These are phyloP conservation scores for Fonticula alba DNA, from an alignment of 78 protist genomes.

Conservation along the genomic window DNA sequence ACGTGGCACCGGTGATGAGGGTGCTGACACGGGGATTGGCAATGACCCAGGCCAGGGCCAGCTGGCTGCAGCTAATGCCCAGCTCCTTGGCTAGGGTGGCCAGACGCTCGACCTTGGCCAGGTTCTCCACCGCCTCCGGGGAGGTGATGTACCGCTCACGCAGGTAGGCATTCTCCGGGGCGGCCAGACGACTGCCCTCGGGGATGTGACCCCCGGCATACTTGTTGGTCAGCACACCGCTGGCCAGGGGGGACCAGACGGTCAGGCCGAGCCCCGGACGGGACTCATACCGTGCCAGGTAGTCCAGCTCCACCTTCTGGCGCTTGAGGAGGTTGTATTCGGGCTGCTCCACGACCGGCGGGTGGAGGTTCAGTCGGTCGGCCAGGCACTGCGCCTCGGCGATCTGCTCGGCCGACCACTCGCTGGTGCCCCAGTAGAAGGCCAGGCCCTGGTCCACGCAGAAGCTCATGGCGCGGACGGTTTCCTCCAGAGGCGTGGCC, in stretches of 20 bases:
- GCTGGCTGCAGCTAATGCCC: slow-evolving; percentile 18
- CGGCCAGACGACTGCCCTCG: slow-evolving; percentile 22
- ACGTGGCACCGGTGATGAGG: slow-evolving; percentile 32
- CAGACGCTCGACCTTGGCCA: not conserved
- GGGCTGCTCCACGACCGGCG: slow-evolving; percentile 20
- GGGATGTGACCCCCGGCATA: slow-evolving; percentile 9
- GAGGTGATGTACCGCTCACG: slow-evolving; percentile 10
- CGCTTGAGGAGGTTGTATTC: slow-evolving; percentile 22
- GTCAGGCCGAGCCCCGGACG: slow-evolving; percentile 8
- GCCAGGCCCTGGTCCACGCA: slow-evolving; percentile 22
- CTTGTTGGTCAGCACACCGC: slow-evolving; percentile 33
- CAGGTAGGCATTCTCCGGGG: slow-evolving; percentile 3
- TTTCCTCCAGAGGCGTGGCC: slow-evolving; percentile 28
- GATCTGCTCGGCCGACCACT: slow-evolving; percentile 24
- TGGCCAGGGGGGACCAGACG: slow-evolving; percentile 31
- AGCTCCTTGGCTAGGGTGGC: slow-evolving; percentile 19
- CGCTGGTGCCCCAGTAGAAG: slow-evolving; percentile 39
- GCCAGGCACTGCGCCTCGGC: slow-evolving; percentile 15
- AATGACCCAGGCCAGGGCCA: slow-evolving; percentile 29
- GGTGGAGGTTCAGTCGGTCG: slow-evolving; percentile 16
- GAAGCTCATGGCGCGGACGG: slow-evolving; percentile 19
- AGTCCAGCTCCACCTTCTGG: slow-evolving; percentile 20
- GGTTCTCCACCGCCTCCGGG: not conserved
- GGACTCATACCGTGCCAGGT: slow-evolving; percentile 9
- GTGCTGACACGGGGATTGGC: slow-evolving; percentile 18